Percentiles rank a stretch among this genome's conserved stretches.
phyloP scores from a whole-genome alignment of 345 rosid genomes.

The Murraya paniculata region DNA sequence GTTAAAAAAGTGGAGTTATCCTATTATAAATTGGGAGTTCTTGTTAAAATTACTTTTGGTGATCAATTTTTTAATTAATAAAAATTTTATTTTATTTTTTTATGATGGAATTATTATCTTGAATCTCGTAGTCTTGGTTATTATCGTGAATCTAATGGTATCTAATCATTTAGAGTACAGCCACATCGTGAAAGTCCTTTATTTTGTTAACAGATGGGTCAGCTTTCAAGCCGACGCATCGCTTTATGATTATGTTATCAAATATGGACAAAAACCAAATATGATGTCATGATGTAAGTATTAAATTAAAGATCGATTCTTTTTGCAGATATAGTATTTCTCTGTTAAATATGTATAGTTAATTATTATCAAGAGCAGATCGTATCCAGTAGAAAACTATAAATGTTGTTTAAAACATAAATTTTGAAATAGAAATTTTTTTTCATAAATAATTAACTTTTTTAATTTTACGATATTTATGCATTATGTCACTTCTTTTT shows the following conservation, averaged over 20 bases:
- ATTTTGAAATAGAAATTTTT: not conserved
- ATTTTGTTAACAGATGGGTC: too few species aligned
- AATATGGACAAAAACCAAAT: not conserved
- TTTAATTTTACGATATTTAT: not conserved
- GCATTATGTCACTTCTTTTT: not conserved
- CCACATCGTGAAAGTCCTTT: too few species aligned
- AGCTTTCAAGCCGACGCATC: not conserved
- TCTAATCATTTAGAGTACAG: too few species aligned
- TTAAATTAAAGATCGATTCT: not conserved
- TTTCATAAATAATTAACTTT: not conserved
- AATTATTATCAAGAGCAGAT: not conserved
- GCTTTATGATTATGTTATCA: not conserved
- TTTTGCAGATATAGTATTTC: not conserved
- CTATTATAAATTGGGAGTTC: too few species aligned
- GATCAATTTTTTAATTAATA: too few species aligned
- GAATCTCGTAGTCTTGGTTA: too few species aligned
- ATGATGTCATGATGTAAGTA: not conserved
- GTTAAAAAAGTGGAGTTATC: too few species aligned
- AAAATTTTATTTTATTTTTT: too few species aligned
- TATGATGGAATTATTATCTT: too few species aligned
- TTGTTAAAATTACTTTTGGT: too few species aligned
- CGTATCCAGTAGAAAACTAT: not conserved
- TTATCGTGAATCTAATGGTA: too few species aligned
- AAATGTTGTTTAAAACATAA: not conserved
- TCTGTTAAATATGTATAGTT: not conserved